Evolutionary conservation across 371 early-diverging fungal genomes (phyloP), one percentile per base, ranked within the genome.

Genomic region (Aphelidium insulamus): DNA sequence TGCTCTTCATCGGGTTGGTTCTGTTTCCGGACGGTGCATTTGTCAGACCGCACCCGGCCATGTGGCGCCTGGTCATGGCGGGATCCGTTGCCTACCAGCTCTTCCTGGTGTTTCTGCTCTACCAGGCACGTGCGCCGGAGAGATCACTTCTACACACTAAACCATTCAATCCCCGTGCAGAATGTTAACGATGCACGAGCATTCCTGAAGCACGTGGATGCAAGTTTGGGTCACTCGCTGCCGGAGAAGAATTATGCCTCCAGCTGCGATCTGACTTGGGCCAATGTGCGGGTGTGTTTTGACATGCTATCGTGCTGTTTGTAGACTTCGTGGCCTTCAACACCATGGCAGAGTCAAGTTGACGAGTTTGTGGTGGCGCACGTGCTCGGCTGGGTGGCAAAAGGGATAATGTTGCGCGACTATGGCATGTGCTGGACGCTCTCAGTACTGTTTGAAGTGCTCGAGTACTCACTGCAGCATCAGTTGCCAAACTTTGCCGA

Each of bases 401-500:
- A 92, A 45, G 75, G 87, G 0, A 47, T 94, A 18, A 78, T 94
- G 26, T 50, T 91, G 24, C 67, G 92, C 20, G 91, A 94, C 55
- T 74, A 77, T 48, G 83, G 77, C 49, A 70, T 91, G 39, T 87
- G 87, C 53, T 92, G 92, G 92, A 82, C 90, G 33, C 46, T 91
- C 33, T 83, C 84, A 0, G 49, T 94, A 30, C 62, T 83, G 42
- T 94, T 94, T 50, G 95, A 94, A 52, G 52, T 92, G 22, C 65
- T 80, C 57, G 95, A 94, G 49, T 94, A 94, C 53, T 77, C 87
- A 31, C 59, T 94, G 30, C 65, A 77, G 42, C 90, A 91, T 52
- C 92, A 92, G 49, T 61, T 92, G 46, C 78, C 85, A 36, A 94
- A 94, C 53, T 94, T 94, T 61, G 80, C 82, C 23, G 95, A 94